Evolutionary conservation across 768 basidiomycete genomes (phyloP).

Genomic region (Amanita jacksonii): DNA sequence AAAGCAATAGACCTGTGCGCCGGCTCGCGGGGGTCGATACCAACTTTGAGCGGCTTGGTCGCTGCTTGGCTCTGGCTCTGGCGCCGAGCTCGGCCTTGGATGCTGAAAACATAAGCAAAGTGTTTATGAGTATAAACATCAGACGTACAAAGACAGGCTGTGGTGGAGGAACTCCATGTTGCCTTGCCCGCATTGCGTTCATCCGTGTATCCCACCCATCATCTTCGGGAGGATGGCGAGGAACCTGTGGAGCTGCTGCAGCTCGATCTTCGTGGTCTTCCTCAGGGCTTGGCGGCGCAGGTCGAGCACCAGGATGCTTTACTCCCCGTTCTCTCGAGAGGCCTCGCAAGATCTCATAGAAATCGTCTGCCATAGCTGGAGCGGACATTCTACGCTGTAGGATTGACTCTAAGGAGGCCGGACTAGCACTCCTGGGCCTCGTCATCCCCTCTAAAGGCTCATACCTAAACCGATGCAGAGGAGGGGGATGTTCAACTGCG

Average conservation of each 20-base stretch:
- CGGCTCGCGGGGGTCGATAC: slow-evolving; percentile 13
- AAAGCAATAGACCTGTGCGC: slow-evolving; percentile 3
- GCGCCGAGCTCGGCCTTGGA: slow-evolving; percentile 5
- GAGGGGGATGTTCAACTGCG: slow-evolving; percentile 39
- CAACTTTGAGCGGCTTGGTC: not conserved
- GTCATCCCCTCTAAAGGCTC: slow-evolving; percentile 32
- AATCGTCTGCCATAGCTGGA: slow-evolving; percentile 13
- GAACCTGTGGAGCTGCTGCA: not conserved
- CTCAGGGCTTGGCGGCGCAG: not conserved
- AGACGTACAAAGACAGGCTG: slow-evolving; percentile 21
- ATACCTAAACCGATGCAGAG: slow-evolving; percentile 44
- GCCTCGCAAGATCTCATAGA: slow-evolving; percentile 4
- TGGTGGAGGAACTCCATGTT: slow-evolving; percentile 12
- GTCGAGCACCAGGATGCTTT: not conserved
- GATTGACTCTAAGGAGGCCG: slow-evolving; percentile 21
- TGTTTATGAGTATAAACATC: not conserved
- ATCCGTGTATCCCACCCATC: slow-evolving; percentile 1
- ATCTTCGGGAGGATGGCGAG: not conserved
- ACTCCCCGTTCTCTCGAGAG: not conserved
- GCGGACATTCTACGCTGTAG: slow-evolving; percentile 21
- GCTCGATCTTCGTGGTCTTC: not conserved
- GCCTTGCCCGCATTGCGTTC: not conserved
- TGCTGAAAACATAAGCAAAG: slow-evolving; percentile 6
- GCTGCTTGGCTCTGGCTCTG: not conserved
- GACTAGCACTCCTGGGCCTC: slow-evolving; percentile 28